A percentile compares a stretch with the other conserved stretches of the same genome.
Conservation (phyloP, 257 asterid species). For the Paulownia fortunei region DNA sequence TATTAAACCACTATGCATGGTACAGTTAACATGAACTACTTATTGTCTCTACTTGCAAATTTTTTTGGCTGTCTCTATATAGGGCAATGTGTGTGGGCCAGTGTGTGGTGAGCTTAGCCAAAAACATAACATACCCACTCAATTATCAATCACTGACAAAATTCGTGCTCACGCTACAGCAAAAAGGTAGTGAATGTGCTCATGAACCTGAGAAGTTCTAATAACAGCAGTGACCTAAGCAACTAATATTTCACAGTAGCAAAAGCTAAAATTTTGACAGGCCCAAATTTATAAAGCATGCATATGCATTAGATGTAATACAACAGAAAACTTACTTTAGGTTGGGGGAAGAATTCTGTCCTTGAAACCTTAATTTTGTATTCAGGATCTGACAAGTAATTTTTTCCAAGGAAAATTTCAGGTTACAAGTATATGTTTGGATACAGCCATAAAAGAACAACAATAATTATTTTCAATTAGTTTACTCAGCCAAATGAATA, state of each 20-base stretch:
- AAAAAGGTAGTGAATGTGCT: background rate
- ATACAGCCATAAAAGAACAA: background rate
- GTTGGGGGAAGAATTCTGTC: constrained; percentile 89
- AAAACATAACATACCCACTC: too few relatives aligned
- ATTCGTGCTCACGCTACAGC: background rate
- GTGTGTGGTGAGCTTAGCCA: too few relatives aligned
- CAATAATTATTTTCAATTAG: background rate
- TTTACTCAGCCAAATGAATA: background rate
- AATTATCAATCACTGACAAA: background rate
- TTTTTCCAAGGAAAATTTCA: background rate
- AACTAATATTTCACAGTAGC: background rate
- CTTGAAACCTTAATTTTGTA: constrained; percentile 82
- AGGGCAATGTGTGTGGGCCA: too few relatives aligned
- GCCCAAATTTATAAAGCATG: background rate
- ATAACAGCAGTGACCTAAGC: too few relatives aligned
- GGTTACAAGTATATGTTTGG: background rate
- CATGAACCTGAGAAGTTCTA: too few relatives aligned
- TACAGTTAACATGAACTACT: too few relatives aligned
- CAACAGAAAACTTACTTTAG: constrained; percentile 60
- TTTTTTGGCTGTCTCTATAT: too few relatives aligned
- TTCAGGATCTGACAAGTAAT: constrained; percentile 67
- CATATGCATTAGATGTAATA: background rate
- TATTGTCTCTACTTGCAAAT: too few relatives aligned
- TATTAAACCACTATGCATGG: too few relatives aligned
- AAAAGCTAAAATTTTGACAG: background rate